phyloP scores from a whole-genome alignment of 371 early-diverging fungal genomes.

The Cokeromyces recurvatus region DNA sequence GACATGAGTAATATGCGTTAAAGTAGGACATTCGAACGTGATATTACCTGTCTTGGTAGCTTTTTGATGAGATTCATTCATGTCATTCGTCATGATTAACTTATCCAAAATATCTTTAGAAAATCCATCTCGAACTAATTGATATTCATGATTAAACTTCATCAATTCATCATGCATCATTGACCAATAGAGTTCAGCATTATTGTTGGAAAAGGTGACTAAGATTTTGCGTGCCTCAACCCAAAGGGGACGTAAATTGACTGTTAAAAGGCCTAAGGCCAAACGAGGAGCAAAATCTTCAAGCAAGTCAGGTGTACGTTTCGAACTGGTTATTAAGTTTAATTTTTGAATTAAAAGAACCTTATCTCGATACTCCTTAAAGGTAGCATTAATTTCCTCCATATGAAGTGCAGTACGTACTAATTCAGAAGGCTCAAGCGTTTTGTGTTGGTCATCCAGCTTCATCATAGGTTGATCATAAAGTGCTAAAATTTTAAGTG shows the following conservation, averaged over 20 bases:
- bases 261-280: slow-evolving; percentile 62
- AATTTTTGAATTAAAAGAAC: slow-evolving; percentile 68
- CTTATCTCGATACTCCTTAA: slow-evolving; percentile 77
- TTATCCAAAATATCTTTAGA: slow-evolving; percentile 24
- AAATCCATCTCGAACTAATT: slow-evolving; percentile 53
- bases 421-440: slow-evolving; percentile 33
- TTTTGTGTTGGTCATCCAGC: slow-evolving; percentile 31
- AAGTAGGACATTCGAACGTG: slow-evolving; percentile 56
- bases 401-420: slow-evolving; percentile 53
- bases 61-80: slow-evolving; percentile 9
- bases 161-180: slow-evolving; percentile 53
- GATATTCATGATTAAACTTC: slow-evolving; percentile 55
- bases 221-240: slow-evolving; percentile 65
- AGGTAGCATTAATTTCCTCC: slow-evolving; percentile 57
- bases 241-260: slow-evolving; percentile 85
- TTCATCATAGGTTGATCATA: slow-evolving; percentile 62
- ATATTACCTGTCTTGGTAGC: slow-evolving; percentile 50
- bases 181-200: slow-evolving; percentile 59
- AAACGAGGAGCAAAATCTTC: slow-evolving; percentile 55
- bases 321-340: slow-evolving; percentile 48
- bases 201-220: slow-evolving; percentile 43
- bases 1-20: slow-evolving; percentile 31
- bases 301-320: slow-evolving; percentile 63
- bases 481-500: slow-evolving; percentile 64
- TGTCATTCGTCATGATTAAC: slow-evolving; percentile 15